Conservation (phyloP, 2,329 filamentous ascomycete genomes). For the Fusarium continuum region DNA sequence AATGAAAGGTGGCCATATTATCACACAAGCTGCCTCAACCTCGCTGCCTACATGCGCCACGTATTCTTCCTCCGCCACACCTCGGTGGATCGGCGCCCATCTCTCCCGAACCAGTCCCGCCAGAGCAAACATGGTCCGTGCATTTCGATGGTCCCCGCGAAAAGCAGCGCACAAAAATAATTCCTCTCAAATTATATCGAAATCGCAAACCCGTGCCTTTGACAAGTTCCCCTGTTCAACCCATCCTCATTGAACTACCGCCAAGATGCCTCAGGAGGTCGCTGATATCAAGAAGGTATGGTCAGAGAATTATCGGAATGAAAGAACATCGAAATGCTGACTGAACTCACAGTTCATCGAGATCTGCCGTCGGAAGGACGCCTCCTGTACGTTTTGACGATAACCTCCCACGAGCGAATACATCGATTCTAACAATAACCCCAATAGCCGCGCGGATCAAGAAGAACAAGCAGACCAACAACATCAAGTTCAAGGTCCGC, state of each 20-base stretch:
- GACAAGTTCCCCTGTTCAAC: conserved; percentile 42
- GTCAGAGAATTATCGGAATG: not conserved
- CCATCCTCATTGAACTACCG: conserved; percentile 52
- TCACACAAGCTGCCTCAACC: not conserved
- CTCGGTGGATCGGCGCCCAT: conserved; percentile 38
- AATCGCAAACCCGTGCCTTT: conserved; percentile 40
- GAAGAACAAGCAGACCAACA: conserved; percentile 89
- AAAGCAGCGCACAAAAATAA: conserved; percentile 47
- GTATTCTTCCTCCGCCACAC: conserved; percentile 17
- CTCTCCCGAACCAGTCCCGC: conserved; percentile 25
- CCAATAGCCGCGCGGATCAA: conserved; percentile 84
- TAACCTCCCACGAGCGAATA: conserved; percentile 19
- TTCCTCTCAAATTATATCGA: conserved; percentile 45
- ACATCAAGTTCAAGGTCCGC: conserved; percentile 99
- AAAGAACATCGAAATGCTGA: conserved; percentile 42
- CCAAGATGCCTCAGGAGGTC: conserved; percentile 98
- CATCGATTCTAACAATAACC: conserved; percentile 44
- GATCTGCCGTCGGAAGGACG: conserved; percentile 99
- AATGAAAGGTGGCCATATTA: conserved; percentile 40
- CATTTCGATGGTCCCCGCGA: conserved; percentile 40
- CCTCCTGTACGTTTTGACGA: conserved; percentile 81
- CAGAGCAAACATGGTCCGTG: conserved; percentile 38
- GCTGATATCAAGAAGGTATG: conserved; percentile 91
- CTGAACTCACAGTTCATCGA: conserved; percentile 86
- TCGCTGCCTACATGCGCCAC: conserved; percentile 32